phyloP scores from a whole-genome alignment of 371 early-diverging fungal species.

The Apophysomyces sp. region DNA sequence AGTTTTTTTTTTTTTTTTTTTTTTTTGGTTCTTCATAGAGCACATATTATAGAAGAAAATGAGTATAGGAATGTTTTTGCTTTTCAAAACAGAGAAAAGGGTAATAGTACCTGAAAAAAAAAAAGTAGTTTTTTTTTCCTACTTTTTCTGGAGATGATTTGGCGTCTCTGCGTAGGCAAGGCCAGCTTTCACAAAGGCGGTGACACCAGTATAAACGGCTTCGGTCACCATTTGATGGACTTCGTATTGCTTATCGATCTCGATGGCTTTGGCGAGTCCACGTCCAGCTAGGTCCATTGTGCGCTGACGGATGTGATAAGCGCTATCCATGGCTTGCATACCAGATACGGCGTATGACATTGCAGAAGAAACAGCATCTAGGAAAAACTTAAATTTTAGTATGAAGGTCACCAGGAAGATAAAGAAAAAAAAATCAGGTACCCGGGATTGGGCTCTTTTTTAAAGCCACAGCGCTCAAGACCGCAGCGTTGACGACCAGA shows the following conservation, averaged over 20 bases:
- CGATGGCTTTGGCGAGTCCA: conserved; percentile 49
- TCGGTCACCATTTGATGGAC: conserved; percentile 57
- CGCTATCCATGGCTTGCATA: conserved; percentile 48
- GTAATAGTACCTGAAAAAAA: background rate
- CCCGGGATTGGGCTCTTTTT: conserved; percentile 68
- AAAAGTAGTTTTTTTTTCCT: background rate
- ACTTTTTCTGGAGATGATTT: conserved; percentile 16
- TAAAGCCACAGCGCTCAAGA: conserved; percentile 56
- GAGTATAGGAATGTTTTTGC: background rate
- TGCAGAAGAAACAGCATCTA: conserved; percentile 46
- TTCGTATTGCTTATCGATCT: conserved; percentile 59
- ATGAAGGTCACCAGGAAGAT: background rate
- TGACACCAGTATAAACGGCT: conserved; percentile 47
- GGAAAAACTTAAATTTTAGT: background rate
- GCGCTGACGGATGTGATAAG: conserved; percentile 50
- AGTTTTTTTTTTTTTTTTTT: background rate
- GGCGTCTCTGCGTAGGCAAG: conserved; percentile 63
- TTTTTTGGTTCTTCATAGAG: background rate
- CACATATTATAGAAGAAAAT: background rate
- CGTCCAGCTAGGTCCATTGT: conserved; percentile 50
- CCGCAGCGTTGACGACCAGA: conserved; percentile 50
- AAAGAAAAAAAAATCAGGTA: conserved; percentile 1
- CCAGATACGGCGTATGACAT: conserved; percentile 40
- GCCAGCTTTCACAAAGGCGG: conserved; percentile 59
- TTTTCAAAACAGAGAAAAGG: background rate